These are phyloP conservation scores for Phyllosticta paracitricarpa DNA, from an alignment of 2,329 filamentous ascomycete species.

Conservation along the genomic window DNA sequence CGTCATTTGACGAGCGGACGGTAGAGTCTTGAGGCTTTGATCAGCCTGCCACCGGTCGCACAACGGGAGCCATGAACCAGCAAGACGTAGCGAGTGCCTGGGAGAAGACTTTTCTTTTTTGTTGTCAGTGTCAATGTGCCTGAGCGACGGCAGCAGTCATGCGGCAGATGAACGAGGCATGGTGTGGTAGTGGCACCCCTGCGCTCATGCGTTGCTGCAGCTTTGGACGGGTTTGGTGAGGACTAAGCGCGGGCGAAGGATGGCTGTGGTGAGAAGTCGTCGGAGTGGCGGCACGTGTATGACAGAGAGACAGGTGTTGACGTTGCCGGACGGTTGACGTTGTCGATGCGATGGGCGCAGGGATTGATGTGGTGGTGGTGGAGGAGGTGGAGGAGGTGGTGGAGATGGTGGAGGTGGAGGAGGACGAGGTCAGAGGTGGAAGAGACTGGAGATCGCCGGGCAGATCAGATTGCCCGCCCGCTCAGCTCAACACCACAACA, in stretches of 20 bases:
- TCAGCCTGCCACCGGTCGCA: background rate
- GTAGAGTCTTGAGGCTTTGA: conserved; percentile 5
- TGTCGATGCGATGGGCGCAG: conserved; percentile 2
- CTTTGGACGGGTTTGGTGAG: background rate
- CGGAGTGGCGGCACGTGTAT: conserved; percentile 2
- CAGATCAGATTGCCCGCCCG: background rate
- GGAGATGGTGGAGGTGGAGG: background rate
- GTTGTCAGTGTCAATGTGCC: background rate
- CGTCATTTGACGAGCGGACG: conserved; percentile 3
- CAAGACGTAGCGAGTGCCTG: background rate
- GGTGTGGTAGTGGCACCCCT: background rate
- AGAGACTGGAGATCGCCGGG: background rate
- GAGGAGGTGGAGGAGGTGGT: background rate
- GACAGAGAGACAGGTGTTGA: conserved; percentile 2
- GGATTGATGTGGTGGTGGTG: background rate
- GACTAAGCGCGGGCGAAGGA: background rate
- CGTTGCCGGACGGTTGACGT: conserved; percentile 10
- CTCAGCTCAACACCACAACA: background rate
- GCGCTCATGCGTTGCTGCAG: conserved; percentile 1
- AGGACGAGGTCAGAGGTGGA: background rate
- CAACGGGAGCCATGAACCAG: background rate
- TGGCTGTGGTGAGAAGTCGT: background rate
- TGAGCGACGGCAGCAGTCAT: background rate
- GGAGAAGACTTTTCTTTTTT: background rate
- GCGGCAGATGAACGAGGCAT: background rate